Base-by-base conservation (phyloP, 257 asterid species). In the Leptodermis oblonga region DNA sequence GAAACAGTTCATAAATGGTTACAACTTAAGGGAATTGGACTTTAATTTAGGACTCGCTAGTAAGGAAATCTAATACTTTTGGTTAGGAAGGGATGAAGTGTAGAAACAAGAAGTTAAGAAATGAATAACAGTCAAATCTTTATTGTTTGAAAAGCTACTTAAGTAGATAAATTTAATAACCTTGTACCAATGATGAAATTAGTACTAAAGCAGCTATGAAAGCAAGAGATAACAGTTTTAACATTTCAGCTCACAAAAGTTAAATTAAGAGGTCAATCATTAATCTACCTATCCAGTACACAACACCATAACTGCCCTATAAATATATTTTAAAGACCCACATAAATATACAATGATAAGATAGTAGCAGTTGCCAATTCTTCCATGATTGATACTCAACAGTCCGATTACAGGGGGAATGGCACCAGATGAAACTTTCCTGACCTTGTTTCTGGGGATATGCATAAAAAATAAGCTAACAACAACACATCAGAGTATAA, bases 331-430 rank as follows among this genome's bases (percentile, higher is more conserved):
- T 43, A 18, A 65, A 43, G 41, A 26, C 4, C 22, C 23, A 34
- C 64, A 30, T 17, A 5, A 14, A 15, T n/a, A n/a, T n/a, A 92
- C 66, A 92, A 28, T 15, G 95, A 86, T 69, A 92, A 72, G 54
- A 89, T 77, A 46, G 96, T 87, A 15, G 97, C 97, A 33, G 95
- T 86, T 28, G 97, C 90, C 75, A 92, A 77, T 82, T 92, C 97
- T 77, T 77, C 82, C 84, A 20, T 69, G 74, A 72, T 79, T 88
- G 43, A 77, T 73, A 74, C 83, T 85, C 80, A 91, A 92, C 72
- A 91, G 90, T 60, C 89, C 95, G 73, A 91, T 82, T 5, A 91
- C 95, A 67, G 90, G 92, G 26, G 93, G 86, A 70, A 91, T 73
- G 23, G 92, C 95, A 59, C 96, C 96, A 58, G 88, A 83, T 31